Evolutionary conservation across 2,329 filamentous ascomycete species (phyloP).

Genomic region (Alternaria atra): DNA sequence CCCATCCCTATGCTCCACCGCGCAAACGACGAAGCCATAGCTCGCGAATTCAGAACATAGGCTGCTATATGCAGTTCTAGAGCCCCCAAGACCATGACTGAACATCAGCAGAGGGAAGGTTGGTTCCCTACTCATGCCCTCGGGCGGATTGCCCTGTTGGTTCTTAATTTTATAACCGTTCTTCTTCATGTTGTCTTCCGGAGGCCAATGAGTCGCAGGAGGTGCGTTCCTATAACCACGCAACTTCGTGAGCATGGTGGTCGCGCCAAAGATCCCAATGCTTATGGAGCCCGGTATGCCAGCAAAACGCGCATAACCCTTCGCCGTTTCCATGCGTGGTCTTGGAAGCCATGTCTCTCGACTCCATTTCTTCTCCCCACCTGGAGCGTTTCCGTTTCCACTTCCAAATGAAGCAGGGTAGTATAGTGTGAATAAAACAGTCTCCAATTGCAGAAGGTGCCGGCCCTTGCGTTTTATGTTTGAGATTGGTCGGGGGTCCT

Average conservation of each 20-base stretch:
- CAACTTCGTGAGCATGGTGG: constrained; percentile 71
- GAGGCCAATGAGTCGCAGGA: constrained; percentile 65
- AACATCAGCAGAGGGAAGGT: constrained; percentile 71
- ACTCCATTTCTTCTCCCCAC: constrained; percentile 56
- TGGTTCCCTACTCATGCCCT: constrained; percentile 49
- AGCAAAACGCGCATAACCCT: constrained; percentile 70
- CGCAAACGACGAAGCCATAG: constrained; percentile 71
- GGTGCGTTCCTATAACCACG: constrained; percentile 70
- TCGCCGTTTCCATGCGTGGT: constrained; percentile 64
- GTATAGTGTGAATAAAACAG: constrained; percentile 71
- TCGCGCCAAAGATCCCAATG: constrained; percentile 64
- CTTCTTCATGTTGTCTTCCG: constrained; percentile 50
- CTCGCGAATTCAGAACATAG: constrained; percentile 73
- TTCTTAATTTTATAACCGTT: constrained; percentile 54
- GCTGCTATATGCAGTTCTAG: constrained; percentile 68
- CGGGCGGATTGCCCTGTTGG: constrained; percentile 51
- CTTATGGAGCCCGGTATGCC: constrained; percentile 58
- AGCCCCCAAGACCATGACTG: constrained; percentile 72
- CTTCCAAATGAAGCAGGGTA: constrained; percentile 65
- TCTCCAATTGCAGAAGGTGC: constrained; percentile 63
- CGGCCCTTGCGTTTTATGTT: constrained; percentile 59
- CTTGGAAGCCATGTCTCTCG: constrained; percentile 70
- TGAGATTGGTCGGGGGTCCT: constrained; percentile 59
- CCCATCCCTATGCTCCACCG: constrained; percentile 72
- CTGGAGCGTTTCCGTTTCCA: constrained; percentile 50